These are phyloP conservation scores for Raffaelea albimanens DNA, from an alignment of 2,329 filamentous ascomycete species.

Conservation along the genomic window DNA sequence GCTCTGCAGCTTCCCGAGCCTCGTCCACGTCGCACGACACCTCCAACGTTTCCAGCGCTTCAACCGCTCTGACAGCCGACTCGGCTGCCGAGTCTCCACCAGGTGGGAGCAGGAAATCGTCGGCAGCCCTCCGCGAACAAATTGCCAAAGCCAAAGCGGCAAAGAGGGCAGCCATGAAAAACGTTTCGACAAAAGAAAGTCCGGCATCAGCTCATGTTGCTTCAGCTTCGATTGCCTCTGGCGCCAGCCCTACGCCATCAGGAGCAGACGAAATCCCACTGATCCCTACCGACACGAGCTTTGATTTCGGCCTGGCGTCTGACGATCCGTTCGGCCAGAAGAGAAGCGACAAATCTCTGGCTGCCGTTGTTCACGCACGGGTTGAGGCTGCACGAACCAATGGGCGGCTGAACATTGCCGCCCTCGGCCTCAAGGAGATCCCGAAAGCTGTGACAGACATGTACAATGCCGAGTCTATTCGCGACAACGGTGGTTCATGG, in stretches of 20 bases:
- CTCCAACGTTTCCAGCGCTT: slow-evolving; percentile 25
- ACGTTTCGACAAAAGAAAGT: slow-evolving; percentile 5
- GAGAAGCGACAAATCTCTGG: slow-evolving; percentile 45
- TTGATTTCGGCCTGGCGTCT: slow-evolving; percentile 47
- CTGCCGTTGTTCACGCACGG: slow-evolving; percentile 63
- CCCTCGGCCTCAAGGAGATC: slow-evolving; percentile 68
- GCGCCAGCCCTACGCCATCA: not conserved
- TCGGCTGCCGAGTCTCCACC: slow-evolving; percentile 19
- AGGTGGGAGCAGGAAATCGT: slow-evolving; percentile 51
- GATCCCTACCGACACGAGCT: slow-evolving; percentile 36
- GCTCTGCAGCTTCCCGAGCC: slow-evolving; percentile 27
- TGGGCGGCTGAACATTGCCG: slow-evolving; percentile 81
- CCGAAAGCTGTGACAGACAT: slow-evolving; percentile 78
- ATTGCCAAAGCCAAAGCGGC: slow-evolving; percentile 90
- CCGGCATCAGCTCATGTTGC: not conserved
- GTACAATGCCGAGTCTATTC: slow-evolving; percentile 70
- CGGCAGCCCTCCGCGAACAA: slow-evolving; percentile 72
- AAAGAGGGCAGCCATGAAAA: slow-evolving; percentile 38
- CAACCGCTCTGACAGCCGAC: slow-evolving; percentile 26
- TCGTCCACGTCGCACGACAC: slow-evolving; percentile 29
- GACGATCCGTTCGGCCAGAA: slow-evolving; percentile 65
- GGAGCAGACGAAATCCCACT: slow-evolving; percentile 24
- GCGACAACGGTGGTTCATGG: slow-evolving; percentile 62
- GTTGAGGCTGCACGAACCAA: slow-evolving; percentile 64
- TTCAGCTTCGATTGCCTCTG: not conserved